Percentiles rank a stretch among this genome's conserved stretches.
Evolutionary conservation across 495 filamentous ascomycete species (phyloP).

Genomic region (Aspergillus conjunctus): DNA sequence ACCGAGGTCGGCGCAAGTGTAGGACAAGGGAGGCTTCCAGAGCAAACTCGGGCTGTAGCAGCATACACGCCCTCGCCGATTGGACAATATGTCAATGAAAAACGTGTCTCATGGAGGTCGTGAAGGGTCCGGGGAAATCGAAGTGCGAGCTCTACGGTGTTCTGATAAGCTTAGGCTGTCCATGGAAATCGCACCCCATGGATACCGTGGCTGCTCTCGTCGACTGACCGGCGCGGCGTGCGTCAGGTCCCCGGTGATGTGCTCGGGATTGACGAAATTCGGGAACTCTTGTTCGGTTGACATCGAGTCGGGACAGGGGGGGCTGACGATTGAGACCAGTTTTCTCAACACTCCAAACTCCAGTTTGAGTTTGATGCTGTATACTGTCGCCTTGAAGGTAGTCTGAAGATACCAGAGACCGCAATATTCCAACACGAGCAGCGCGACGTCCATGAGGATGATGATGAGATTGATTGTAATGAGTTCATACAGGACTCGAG

Average conservation of each 20-base stretch:
- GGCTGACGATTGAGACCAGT: conserved; percentile 41
- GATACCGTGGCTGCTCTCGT: conserved; percentile 18
- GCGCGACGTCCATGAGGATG: conserved; percentile 55
- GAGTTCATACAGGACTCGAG: conserved; percentile 53
- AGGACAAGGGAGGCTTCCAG: background rate
- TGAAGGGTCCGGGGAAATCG: conserved; percentile 23
- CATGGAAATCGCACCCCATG: conserved; percentile 38
- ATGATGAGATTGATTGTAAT: conserved; percentile 59
- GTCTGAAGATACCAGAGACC: conserved; percentile 56
- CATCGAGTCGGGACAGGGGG: conserved; percentile 33
- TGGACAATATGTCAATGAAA: background rate
- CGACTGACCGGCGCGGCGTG: conserved; percentile 33
- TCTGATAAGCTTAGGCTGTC: conserved; percentile 39
- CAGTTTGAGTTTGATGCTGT: conserved; percentile 65
- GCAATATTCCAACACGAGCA: conserved; percentile 57
- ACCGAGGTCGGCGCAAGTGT: too few relatives aligned
- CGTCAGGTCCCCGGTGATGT: conserved; percentile 42
- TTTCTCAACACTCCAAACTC: conserved; percentile 60
- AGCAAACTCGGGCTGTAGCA: background rate
- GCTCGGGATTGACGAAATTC: conserved; percentile 42
- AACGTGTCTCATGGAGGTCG: conserved; percentile 16
- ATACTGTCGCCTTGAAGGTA: conserved; percentile 57
- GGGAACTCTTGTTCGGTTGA: conserved; percentile 42
- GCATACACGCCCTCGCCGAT: background rate
- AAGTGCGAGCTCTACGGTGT: conserved; percentile 24